phyloP scores from a whole-genome alignment of 2,329 filamentous ascomycete genomes.

The Phialophora chinensis region DNA sequence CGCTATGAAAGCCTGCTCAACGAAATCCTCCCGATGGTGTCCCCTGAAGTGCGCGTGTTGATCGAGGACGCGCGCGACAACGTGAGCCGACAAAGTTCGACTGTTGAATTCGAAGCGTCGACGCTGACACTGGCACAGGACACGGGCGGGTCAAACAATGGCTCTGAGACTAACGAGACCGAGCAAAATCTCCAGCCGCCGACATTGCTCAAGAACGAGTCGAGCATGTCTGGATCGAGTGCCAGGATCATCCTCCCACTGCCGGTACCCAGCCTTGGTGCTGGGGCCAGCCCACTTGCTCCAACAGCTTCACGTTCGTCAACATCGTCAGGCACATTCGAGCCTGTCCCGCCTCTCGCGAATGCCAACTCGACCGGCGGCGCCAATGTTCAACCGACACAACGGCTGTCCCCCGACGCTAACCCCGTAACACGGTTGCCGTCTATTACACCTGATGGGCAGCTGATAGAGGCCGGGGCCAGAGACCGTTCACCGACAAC shows the following conservation, averaged over 20 bases:
- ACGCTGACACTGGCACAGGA: slow-evolving; percentile 24
- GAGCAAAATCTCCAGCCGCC: slow-evolving; percentile 25
- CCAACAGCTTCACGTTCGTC: slow-evolving; percentile 28
- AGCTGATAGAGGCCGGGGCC: slow-evolving; percentile 29
- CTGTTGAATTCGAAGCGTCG: background rate
- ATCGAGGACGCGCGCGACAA: slow-evolving; percentile 39
- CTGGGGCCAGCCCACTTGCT: slow-evolving; percentile 22
- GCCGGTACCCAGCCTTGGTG: slow-evolving; percentile 23
- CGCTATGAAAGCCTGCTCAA: slow-evolving; percentile 38
- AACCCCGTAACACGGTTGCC: slow-evolving; percentile 30
- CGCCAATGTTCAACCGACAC: slow-evolving; percentile 18
- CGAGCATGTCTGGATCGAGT: slow-evolving; percentile 20
- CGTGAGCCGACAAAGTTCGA: slow-evolving; percentile 21
- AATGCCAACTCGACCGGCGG: slow-evolving; percentile 12
- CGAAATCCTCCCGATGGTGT: slow-evolving; percentile 39
- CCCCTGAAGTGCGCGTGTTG: slow-evolving; percentile 35
- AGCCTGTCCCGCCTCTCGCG: slow-evolving; percentile 17
- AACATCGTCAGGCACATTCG: slow-evolving; percentile 28
- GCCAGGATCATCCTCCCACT: slow-evolving; percentile 32
- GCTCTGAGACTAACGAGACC: slow-evolving; percentile 33
- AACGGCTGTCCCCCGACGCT: slow-evolving; percentile 32
- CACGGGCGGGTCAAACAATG: slow-evolving; percentile 30
- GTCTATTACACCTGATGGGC: slow-evolving; percentile 35
- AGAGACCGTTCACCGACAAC: slow-evolving; percentile 24
- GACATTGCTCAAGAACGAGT: slow-evolving; percentile 20